Base-by-base conservation (phyloP, 2,329 filamentous ascomycete species). In the Cytospora leucostoma region DNA sequence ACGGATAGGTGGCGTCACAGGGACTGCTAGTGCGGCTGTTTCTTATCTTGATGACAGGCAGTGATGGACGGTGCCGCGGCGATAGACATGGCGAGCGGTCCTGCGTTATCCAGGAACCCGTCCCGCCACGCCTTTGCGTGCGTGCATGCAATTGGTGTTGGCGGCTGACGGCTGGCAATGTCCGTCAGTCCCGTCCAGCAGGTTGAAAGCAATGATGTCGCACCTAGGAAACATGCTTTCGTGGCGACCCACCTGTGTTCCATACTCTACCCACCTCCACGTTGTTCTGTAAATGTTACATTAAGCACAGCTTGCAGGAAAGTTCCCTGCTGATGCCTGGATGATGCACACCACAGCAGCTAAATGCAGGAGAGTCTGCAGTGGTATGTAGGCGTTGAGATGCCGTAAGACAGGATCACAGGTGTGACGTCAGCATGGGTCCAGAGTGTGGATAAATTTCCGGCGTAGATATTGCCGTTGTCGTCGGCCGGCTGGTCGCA, bases 51-150 rank as follows among this genome's bases (percentile, higher is more conserved):
- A 44, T 40, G 63, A 54, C 21, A 55, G 56, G 40, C n/a, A 44
- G 60, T 34, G 57, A 60, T 54, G 35, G 37, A 27, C 61, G 56
- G 32, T 37, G 52, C 27, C 27, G 27, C 27, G 27, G 27, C 27
- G 27, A 27, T 27, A 27, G 27, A 27, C 27, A 27, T 4, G 27
- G 27, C 27, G 27, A 27, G 27, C 56, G 38, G 56, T 55, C 44
- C 60, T 60, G 52, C 37, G 50, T 51, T n/a, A 63, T 60, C 60
- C 61, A 65, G 63, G 63, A 65, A 65, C 63, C 32, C 37, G 54
- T 38, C 56, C 34, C 21, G 53, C 50, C 13, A 51, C 34, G 21
- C 13, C 47, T 60, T 37, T 60, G 40, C 7, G n/a, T 19, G n/a
- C 44, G n/a, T 10, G 44, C 19, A 21, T 19, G n/a, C 19, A n/a